Evolutionary conservation across 2,329 filamentous ascomycete species (phyloP).

Genomic region (Fusarium sp.): DNA sequence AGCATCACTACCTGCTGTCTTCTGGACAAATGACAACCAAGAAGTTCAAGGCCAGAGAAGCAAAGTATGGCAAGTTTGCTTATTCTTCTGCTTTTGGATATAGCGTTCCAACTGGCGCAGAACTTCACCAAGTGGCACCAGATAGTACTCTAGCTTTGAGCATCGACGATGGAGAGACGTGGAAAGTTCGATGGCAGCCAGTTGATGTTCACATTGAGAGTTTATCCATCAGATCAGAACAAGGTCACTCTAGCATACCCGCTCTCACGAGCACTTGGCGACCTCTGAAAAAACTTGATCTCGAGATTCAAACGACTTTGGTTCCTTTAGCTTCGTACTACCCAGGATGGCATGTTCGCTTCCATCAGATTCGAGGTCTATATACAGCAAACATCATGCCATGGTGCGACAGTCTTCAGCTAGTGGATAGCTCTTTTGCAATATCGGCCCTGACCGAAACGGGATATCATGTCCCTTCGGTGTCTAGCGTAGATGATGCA

Average conservation of each 20-base stretch:
- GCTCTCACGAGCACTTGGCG: constrained; percentile 7
- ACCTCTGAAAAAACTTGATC: constrained; percentile 35
- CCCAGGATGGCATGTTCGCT: constrained; percentile 48
- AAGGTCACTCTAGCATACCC: background rate
- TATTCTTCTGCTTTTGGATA: constrained; percentile 60
- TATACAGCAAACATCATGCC: background rate
- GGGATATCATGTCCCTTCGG: constrained; percentile 1
- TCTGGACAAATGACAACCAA: constrained; percentile 51
- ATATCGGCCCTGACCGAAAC: background rate
- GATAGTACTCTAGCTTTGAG: constrained; percentile 46
- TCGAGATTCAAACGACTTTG: constrained; percentile 41
- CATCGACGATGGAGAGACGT: constrained; percentile 44
- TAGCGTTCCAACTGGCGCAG: constrained; percentile 51
- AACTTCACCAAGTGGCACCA: constrained; percentile 47
- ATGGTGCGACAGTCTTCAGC: constrained; percentile 9
- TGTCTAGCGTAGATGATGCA: background rate
- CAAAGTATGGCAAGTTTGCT: constrained; percentile 58
- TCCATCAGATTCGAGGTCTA: constrained; percentile 29
- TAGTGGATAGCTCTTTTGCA: constrained; percentile 21
- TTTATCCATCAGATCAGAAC: background rate
- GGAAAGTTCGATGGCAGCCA: constrained; percentile 44
- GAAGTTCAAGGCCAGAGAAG: constrained; percentile 52
- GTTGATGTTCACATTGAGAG: background rate
- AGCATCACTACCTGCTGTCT: constrained; percentile 56
- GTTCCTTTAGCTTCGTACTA: constrained; percentile 43